Evolutionary conservation across 495 filamentous ascomycete genomes (phyloP), one percentile per base, ranked within the genome.

Genomic region (Pyronema omphalodes): DNA sequence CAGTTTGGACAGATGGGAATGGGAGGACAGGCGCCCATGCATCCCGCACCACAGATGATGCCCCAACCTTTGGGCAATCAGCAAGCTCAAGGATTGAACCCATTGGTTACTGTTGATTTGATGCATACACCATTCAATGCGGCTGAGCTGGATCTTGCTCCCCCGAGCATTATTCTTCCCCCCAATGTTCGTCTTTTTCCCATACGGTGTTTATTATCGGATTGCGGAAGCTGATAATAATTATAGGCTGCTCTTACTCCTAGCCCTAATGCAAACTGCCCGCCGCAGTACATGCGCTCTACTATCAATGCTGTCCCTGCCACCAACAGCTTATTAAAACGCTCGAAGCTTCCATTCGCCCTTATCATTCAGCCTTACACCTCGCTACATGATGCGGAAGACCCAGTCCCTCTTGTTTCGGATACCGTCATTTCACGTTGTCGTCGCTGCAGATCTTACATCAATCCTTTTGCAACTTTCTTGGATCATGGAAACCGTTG

Each of bases 381-480:
- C 23, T 79, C 93, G 12, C 79, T 98, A 19, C 93, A 94, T 65
- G 91, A 98, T 66, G 73, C 79, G 6, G 91, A 94, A 62, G 93
- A 95, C 60, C 76, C 78, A 15, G 80, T 98, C 6, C 91, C 93
- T 6, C 78, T 98, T 44, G 85, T 94, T 29, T 82, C 89, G 44
- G 91, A 98, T 67, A 93, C 95, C 68, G 87, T 98, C 53, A 98
- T 98, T 63, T 89, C 88, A 37, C 79, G 91, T 63, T 98, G 91
- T 71, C 76, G 91, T 67, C 80, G 91, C 63, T 98, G 91, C 68
- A 77, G 89, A 55, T 88, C 89, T 43, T 96, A 96, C 64, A 96
- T 96, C 72, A 95, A 96, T 67, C 88, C 91, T 17, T 98, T 89
- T 55, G 91, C 88, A 44, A 86, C 83, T 50, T 98, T 98, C 73